Base-by-base conservation (phyloP, 2,329 filamentous ascomycete species). In the Xylogone sp. region DNA sequence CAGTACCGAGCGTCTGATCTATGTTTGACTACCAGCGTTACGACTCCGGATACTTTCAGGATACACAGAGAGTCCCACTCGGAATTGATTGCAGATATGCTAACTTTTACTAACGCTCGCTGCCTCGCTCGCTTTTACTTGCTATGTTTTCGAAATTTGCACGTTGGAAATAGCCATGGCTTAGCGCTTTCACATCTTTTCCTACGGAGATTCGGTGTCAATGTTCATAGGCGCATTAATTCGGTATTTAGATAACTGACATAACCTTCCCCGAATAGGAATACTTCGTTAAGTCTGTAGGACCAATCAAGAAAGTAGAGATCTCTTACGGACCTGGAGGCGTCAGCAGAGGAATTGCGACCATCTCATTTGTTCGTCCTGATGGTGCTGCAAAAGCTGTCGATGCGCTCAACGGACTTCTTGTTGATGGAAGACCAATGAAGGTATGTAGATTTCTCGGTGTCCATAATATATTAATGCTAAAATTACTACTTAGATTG, bases 261-360 rank as follows among this genome's bases (percentile, higher is more conserved):
- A 72, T 75, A 69, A 66, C 67, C 59, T 72, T 77, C 71, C 71
- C 73, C 71, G 72, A 72, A 75, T 90, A 99, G 94, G 94, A 99
- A 76, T 99, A 97, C 74, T 97, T 99, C 72, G 75, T 79, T 67
- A 87, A 90, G 68, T 87, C 89, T 64, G 84, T 96, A 70, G 93
- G 92, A 62, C 83, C 88, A 58, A 89, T 97, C 73, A 97, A 95
- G 81, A 87, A 82, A 72, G 90, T 95, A 58, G 86, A 94, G 62
- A 79, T 99, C 64, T 90, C 89, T 48, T 99, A 99, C 74, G 94
- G 93, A 65, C 90, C 93, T 58, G 90, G 89, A 68, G 93, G 93
- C 58, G 83, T 86, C 62, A 97, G 92, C 79, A 89, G 91, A 68
- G 94, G 94, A 60, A 90, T 93, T 67, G 92, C 92, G 63, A 94